Evolutionary conservation across 2,329 filamentous ascomycete genomes (phyloP).

Genomic region (Aspergillus uvarum): DNA sequence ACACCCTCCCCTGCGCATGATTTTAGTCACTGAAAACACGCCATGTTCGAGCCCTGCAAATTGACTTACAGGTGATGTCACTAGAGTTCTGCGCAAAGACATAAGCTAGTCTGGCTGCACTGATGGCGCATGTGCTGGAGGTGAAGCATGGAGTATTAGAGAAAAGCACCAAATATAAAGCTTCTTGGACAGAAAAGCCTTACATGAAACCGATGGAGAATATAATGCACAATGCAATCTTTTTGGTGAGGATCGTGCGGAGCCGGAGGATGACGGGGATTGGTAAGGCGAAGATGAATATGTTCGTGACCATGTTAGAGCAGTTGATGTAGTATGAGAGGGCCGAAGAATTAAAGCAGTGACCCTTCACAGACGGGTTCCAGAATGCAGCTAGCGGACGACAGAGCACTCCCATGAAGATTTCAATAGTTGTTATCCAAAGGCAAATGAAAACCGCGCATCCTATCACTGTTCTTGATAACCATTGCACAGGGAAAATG

Average conservation of each 20-base stretch:
- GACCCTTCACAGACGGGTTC: constrained; percentile 4
- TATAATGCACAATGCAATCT: background rate
- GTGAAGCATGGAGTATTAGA: background rate
- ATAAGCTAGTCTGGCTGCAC: constrained; percentile 7
- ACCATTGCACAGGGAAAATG: constrained; percentile 7
- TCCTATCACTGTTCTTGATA: constrained; percentile 5
- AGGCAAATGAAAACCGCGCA: constrained; percentile 2
- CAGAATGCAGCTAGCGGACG: constrained; percentile 8
- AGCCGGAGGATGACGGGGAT: constrained; percentile 6
- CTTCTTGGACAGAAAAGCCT: background rate
- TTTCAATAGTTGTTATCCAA: constrained; percentile 8
- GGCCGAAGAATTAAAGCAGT: constrained; percentile 6
- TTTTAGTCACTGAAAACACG: background rate
- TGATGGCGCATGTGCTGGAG: constrained; percentile 7
- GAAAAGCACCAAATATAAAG: background rate
- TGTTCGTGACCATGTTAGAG: constrained; percentile 9
- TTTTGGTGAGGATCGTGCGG: constrained; percentile 3
- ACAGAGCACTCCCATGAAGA: constrained; percentile 7
- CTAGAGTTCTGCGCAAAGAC: constrained; percentile 5
- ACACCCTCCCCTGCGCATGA: constrained; percentile 6
- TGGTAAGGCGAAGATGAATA: constrained; percentile 5
- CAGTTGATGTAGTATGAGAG: constrained; percentile 7
- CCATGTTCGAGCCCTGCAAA: background rate
- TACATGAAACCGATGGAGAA: constrained; percentile 10
- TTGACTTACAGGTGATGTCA: constrained; percentile 7